Percentiles rank a stretch among this genome's conserved stretches.
phyloP scores from a whole-genome alignment of 805 yeast species.

The Tetrapisispora iriomotensis region DNA sequence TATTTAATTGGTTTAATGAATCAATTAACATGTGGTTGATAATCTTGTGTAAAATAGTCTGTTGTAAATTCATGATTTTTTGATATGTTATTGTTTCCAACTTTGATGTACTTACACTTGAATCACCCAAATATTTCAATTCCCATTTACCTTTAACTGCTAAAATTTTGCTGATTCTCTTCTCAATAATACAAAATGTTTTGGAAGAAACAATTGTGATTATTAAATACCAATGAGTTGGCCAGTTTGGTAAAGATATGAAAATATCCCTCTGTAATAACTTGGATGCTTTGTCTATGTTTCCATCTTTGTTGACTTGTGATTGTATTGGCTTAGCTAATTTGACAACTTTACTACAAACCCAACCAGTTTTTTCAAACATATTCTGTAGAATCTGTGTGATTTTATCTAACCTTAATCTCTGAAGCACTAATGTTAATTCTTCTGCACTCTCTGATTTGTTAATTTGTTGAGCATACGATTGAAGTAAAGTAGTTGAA shows the following conservation, averaged over 20 bases:
- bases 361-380: conserved; percentile 31
- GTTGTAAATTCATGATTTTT: conserved; percentile 24
- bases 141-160: conserved; percentile 27
- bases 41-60: conserved; percentile 25
- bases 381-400: conserved; percentile 23
- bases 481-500: conserved; percentile 22
- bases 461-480: conserved; percentile 23
- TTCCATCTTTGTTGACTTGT: conserved; percentile 7
- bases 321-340: conserved; percentile 17
- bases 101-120: conserved; percentile 17
- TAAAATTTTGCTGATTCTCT: conserved; percentile 27
- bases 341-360: conserved; percentile 21
- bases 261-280: conserved; percentile 24
- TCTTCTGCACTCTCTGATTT: conserved; percentile 20
- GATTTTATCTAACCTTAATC: conserved; percentile 25
- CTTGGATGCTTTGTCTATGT: background rate
- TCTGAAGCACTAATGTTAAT: conserved; percentile 20
- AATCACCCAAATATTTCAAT: conserved; percentile 22
- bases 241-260: conserved; percentile 29
- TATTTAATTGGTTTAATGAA: conserved; percentile 26
- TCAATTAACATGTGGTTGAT: conserved; percentile 30
- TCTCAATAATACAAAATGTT: conserved; percentile 25
- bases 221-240: conserved; percentile 29
- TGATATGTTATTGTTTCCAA: conserved; percentile 28
- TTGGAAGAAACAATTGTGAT: conserved; percentile 27